Evolutionary conservation across 2,329 filamentous ascomycete species (phyloP).

Genomic region (Monilinia laxa): DNA sequence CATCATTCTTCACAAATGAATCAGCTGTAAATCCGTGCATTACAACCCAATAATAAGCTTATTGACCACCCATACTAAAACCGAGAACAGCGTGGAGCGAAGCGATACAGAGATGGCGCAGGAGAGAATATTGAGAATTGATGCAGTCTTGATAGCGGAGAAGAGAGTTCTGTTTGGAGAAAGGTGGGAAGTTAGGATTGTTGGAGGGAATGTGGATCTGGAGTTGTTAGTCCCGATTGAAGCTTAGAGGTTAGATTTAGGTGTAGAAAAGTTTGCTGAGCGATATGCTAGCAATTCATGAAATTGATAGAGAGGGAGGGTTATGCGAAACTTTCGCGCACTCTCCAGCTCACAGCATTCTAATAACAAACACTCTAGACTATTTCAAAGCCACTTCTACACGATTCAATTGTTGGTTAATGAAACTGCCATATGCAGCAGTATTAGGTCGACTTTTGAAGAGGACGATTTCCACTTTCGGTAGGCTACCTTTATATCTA

Average conservation of each 20-base stretch:
- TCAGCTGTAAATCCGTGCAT: constrained; percentile 43
- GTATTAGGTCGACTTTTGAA: constrained; percentile 46
- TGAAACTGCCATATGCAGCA: too few relatives aligned
- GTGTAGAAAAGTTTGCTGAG: too few relatives aligned
- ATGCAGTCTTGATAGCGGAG: constrained; percentile 46
- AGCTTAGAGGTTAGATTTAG: too few relatives aligned
- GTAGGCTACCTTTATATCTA: constrained; percentile 40
- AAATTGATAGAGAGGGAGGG: too few relatives aligned
- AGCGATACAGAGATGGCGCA: constrained; percentile 42
- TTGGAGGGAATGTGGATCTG: constrained; percentile 48
- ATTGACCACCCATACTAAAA: constrained; percentile 52
- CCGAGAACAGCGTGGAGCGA: constrained; percentile 46
- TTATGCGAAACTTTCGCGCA: constrained; percentile 25
- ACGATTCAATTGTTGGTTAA: too few relatives aligned
- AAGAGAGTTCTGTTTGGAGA: background rate
- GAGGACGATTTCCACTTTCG: constrained; percentile 44
- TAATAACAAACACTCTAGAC: too few relatives aligned
- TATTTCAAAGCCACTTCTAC: too few relatives aligned
- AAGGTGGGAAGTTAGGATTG: constrained; percentile 43
- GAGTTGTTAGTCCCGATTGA: background rate
- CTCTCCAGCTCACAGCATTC: too few relatives aligned
- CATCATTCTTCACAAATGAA: constrained; percentile 28
- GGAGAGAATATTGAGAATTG: constrained; percentile 44
- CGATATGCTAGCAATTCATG: too few relatives aligned
- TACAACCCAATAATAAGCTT: constrained; percentile 48